Evolutionary conservation across 83 land plant genomes (phyloP).

Genomic region (Diphasiastrum complanatum): DNA sequence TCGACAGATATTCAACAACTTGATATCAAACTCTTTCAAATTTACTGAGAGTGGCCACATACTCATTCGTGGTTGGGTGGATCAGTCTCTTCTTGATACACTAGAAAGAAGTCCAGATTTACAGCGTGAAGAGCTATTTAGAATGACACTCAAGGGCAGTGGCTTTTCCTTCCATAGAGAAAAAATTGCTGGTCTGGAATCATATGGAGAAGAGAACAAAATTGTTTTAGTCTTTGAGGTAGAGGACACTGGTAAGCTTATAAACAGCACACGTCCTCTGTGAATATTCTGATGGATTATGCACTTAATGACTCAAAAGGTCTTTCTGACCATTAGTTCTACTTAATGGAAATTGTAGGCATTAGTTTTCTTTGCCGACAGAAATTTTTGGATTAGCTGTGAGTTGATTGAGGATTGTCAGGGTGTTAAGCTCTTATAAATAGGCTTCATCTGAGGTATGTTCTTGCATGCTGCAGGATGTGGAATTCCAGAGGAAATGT

Average conservation of each 20-base stretch:
- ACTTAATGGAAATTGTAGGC: too few relatives aligned
- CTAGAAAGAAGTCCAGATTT: background rate
- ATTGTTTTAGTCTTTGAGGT: conserved; percentile 26
- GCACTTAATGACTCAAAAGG: too few relatives aligned
- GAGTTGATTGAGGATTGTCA: background rate
- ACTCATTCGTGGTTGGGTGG: conserved; percentile 20
- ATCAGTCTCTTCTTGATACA: background rate
- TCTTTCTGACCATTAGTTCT: too few relatives aligned
- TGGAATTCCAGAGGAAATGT: conserved; percentile 15
- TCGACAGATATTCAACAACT: conserved; percentile 23
- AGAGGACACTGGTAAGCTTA: conserved; percentile 26
- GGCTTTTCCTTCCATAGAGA: background rate
- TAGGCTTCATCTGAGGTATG: conserved; percentile 3
- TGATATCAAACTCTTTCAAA: conserved; percentile 29
- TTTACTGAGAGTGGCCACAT: conserved; percentile 24
- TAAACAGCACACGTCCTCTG: too few relatives aligned
- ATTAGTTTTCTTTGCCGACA: too few relatives aligned
- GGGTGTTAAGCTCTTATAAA: background rate
- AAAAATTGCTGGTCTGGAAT: background rate
- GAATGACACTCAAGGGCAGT: background rate
- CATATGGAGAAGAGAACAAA: background rate
- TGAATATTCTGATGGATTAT: too few relatives aligned
- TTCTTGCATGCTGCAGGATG: background rate
- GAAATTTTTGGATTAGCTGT: background rate
- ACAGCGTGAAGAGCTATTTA: too few relatives aligned